phyloP scores from a whole-genome alignment of 176 grass and related monocot species.

The bread wheat (Triticum aestivum) region DNA sequence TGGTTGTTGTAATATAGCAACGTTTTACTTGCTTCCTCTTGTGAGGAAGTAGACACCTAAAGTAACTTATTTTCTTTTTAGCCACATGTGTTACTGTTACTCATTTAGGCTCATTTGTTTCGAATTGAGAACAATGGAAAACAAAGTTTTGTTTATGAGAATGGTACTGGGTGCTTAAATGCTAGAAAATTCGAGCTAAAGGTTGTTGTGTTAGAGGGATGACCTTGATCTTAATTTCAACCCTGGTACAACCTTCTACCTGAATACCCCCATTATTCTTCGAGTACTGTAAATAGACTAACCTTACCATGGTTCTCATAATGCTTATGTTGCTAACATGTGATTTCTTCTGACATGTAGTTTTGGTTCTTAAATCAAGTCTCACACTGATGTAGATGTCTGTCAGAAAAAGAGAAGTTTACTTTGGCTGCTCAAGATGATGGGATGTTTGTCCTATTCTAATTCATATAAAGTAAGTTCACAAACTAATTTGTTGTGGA shows the following conservation, averaged over 20 bases:
- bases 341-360: neutral
- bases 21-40: constrained; percentile 47
- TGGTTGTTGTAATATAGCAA: constrained; percentile 52
- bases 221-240: neutral
- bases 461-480: constrained; percentile 1
- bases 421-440: neutral
- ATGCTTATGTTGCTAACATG: constrained; percentile 18
- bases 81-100: neutral
- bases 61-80: constrained; percentile 46
- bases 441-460: neutral
- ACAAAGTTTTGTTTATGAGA: neutral
- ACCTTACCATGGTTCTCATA: neutral
- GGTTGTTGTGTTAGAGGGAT: constrained; percentile 14
- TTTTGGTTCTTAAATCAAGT: neutral
- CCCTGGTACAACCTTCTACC: neutral
- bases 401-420: neutral
- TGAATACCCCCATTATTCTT: neutral
- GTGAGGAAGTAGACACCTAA: constrained; percentile 24
- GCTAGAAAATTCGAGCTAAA: neutral
- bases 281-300: neutral
- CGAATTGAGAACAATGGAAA: neutral
- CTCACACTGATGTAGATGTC: neutral
- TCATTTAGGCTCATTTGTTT: neutral
- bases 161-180: neutral
- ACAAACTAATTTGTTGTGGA: neutral